Evolutionary conservation across 495 filamentous ascomycete genomes (phyloP).

Genomic region (Talaromyces stipitatus): DNA sequence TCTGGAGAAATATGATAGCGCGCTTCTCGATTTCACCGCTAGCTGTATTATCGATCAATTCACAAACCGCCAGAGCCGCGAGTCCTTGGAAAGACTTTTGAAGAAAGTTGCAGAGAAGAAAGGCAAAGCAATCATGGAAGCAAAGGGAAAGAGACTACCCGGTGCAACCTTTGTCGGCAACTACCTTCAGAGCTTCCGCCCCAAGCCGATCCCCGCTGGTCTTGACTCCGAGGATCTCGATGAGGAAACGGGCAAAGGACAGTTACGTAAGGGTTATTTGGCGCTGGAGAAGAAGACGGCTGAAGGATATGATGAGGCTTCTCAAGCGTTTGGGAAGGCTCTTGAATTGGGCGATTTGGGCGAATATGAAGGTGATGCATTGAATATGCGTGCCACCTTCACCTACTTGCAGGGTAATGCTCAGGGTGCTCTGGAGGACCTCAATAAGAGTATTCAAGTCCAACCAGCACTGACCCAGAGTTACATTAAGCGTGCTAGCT

Average conservation of each 20-base stretch:
- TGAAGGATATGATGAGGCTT: slow-evolving; percentile 83
- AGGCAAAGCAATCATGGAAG: slow-evolving; percentile 73
- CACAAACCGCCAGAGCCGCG: slow-evolving; percentile 77
- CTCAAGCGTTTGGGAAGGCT: slow-evolving; percentile 77
- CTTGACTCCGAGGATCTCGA: slow-evolving; percentile 66
- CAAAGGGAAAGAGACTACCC: slow-evolving; percentile 75
- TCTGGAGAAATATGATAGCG: slow-evolving; percentile 81
- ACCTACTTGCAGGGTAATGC: slow-evolving; percentile 87
- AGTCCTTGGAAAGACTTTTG: slow-evolving; percentile 83
- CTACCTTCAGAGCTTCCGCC: slow-evolving; percentile 96
- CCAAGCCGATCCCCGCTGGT: slow-evolving; percentile 67
- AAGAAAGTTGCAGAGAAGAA: slow-evolving; percentile 97
- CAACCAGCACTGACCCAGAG: slow-evolving; percentile 85
- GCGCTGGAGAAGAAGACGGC: slow-evolving; percentile 78
- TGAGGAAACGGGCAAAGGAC: slow-evolving; percentile 75
- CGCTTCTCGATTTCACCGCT: slow-evolving; percentile 93
- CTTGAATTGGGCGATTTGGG: slow-evolving; percentile 69
- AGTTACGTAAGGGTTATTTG: slow-evolving; percentile 72
- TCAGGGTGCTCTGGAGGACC: slow-evolving; percentile 66
- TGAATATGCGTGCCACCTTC: slow-evolving; percentile 96
- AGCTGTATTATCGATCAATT: slow-evolving; percentile 99
- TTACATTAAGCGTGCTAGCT: slow-evolving; percentile 97
- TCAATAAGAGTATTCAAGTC: slow-evolving; percentile 86
- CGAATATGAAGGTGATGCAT: slow-evolving; percentile 79
- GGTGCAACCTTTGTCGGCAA: slow-evolving; percentile 95